Evolutionary conservation across 129 eudicot species (phyloP).

Genomic region (Centella asiatica): DNA sequence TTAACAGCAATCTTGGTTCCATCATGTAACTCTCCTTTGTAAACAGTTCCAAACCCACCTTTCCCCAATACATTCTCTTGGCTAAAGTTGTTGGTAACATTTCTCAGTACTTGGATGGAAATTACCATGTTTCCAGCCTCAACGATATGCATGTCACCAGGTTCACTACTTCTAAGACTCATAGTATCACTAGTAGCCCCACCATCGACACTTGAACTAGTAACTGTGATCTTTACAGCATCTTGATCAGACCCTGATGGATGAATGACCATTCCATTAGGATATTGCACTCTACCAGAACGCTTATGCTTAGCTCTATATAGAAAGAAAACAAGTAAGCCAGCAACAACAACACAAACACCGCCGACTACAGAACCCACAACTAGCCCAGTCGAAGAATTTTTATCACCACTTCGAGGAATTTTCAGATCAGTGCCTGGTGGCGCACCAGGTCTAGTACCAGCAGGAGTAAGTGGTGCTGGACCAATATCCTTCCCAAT

Average conservation of each 20-base stretch:
- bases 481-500: constrained; percentile 45
- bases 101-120: constrained; percentile 69
- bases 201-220: constrained; percentile 45
- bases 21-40: constrained; percentile 87
- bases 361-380: constrained; percentile 69
- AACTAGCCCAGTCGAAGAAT: constrained; percentile 41
- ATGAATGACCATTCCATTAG: constrained; percentile 57
- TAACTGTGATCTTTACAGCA: constrained; percentile 65
- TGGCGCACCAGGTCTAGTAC: constrained; percentile 4
- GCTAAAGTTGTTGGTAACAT: constrained; percentile 79
- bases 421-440: not conserved
- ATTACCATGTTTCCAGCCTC: constrained; percentile 84
- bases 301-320: constrained; percentile 42
- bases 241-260: constrained; percentile 73
- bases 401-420: constrained; percentile 17
- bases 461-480: constrained; percentile 33
- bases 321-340: constrained; percentile 40
- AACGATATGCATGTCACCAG: constrained; percentile 56
- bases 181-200: constrained; percentile 39
- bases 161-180: constrained; percentile 45
- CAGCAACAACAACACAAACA: constrained; percentile 38
- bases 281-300: constrained; percentile 36
- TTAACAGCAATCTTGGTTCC: constrained; percentile 93
- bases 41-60: constrained; percentile 96
- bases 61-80: constrained; percentile 63